phyloP scores from a whole-genome alignment of 176 grass and related monocot species.

The Typha latifolia region DNA sequence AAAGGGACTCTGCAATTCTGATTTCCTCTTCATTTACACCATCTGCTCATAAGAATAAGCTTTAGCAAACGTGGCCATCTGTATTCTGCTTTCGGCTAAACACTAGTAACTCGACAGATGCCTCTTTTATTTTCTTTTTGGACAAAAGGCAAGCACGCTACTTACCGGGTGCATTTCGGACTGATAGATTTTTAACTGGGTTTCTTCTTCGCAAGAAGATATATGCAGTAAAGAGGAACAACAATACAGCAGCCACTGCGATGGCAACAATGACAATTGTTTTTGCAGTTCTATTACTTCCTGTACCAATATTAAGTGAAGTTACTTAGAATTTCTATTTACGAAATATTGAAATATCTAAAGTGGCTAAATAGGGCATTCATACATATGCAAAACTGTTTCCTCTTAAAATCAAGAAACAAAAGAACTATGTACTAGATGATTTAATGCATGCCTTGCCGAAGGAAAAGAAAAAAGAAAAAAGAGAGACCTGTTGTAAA shows the following conservation, averaged over 20 bases:
- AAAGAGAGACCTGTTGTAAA: too few species aligned
- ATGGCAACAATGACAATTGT: slow-evolving; percentile 19
- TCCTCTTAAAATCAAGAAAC: too few species aligned
- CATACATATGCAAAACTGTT: too few species aligned
- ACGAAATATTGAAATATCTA: neutral
- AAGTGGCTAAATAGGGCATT: neutral
- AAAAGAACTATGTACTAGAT: too few species aligned
- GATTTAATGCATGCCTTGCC: too few species aligned
- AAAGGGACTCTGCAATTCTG: slow-evolving; percentile 6
- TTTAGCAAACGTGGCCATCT: neutral
- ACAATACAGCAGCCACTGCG: slow-evolving; percentile 2
- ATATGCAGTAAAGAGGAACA: slow-evolving; percentile 16
- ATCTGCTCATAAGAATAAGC: neutral
- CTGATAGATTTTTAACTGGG: neutral
- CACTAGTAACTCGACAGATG: neutral
- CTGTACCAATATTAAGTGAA: neutral
- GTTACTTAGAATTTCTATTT: neutral
- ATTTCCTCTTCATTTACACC: slow-evolving; percentile 15
- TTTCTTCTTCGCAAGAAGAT: slow-evolving; percentile 8
- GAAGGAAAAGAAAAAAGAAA: too few species aligned
- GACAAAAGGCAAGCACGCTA: too few species aligned
- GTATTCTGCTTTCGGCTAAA: neutral
- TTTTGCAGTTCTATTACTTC: neutral
- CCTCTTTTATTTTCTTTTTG: too few species aligned
- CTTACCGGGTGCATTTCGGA: neutral